Evolutionary conservation across 352 stramenopile genomes (phyloP), one percentile per base, ranked within the genome.

Genomic region (Saprolegnia parasitica): DNA sequence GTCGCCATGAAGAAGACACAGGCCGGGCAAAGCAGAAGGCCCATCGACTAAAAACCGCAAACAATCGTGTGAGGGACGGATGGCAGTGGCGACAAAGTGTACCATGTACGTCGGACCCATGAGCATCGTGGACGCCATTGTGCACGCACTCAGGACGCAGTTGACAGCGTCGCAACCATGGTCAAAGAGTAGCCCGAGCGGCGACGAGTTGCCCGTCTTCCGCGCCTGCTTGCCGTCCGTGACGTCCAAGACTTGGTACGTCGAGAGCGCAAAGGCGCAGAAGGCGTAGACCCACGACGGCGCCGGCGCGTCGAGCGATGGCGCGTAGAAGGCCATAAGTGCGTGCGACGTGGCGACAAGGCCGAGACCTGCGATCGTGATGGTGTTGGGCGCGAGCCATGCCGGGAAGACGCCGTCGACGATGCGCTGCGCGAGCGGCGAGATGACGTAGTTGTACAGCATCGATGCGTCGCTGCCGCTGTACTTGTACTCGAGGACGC

Each of bases 1-100:
- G 95, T 98, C 13, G 92, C 89, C 77, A 98, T 92, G 72, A 98
- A 99, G 75, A 99, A 99, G 6, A 98, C 86, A 81, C 81, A 95
- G 52, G 82, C 88, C 70, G 73, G 90, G 29, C 78, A 75, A 20
- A 84, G 76, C 67, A 86, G 84, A 57, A 86, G 77, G 56, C 86
- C 71, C 67, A 96, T 77, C 72, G 81, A 91, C 89, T 95, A 73
- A 45, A 62, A 65, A 77, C 39, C 13, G 87, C 46, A 21, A 47
- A 72, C 74, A 91, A 81, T 6, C 73, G 42, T n/a, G 42, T 15
- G 42, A 15, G 39, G 8, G 8, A 46, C 39, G 42, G 8, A 15
- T n/a, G 42, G 42, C 10, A 35, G 2, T 35, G 29, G 29, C 29
- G 29, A 81, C 80, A 76, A 76, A 91, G 76, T 87, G 45, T 61